Evolutionary conservation across 176 grass and related monocot species (phyloP), one percentile per base, ranked within the genome.

Genomic region (Saccharum spontaneum): DNA sequence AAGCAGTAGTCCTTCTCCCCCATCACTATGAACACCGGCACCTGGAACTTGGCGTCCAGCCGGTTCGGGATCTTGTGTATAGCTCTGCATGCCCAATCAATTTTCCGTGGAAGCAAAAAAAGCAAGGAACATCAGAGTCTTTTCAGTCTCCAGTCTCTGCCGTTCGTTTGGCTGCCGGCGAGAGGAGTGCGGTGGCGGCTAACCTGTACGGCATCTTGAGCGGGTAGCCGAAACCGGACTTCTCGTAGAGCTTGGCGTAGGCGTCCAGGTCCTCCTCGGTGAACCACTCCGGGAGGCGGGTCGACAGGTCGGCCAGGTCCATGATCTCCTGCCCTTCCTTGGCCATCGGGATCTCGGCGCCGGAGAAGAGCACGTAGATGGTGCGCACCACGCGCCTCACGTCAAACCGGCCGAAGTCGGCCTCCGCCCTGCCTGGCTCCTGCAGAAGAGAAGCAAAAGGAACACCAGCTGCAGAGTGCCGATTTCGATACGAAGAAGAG

Each of bases 171-270:
- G 44, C 44, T 12, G 44, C 45, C 45, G 45, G 45, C 3, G 12
- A 2, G 45, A 48, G 3, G 11, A 48, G 45, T 4, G 45, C 45
- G 12, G 45, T 14, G 45, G 13, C 45, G 45, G 4, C 13, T 34
- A 80, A 86, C 88, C 88, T 83, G 57, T 91, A 94, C 5, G 92
- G 88, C 59, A 91, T 91, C 65, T 87, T 18, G 17, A 94, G 89
- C 10, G 87, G 89, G 82, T 85, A 91, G 60, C 79, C 37, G 80
- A 90, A 90, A 7, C 84, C 84, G n/a, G 84, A 90, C 7, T 79
- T 87, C 36, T 73, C 44, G n/a, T 69, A 90, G 84, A 66, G 81
- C 23, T 50, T 49, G 65, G 39, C 68, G 77, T 87, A 90, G 37
- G 4, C 68, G 79, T 87, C 75, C 57, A 90, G 88, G 88, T 90